Evolutionary conservation across 2,329 filamentous ascomycete species (phyloP).

Genomic region (Ophiostoma sp.): DNA sequence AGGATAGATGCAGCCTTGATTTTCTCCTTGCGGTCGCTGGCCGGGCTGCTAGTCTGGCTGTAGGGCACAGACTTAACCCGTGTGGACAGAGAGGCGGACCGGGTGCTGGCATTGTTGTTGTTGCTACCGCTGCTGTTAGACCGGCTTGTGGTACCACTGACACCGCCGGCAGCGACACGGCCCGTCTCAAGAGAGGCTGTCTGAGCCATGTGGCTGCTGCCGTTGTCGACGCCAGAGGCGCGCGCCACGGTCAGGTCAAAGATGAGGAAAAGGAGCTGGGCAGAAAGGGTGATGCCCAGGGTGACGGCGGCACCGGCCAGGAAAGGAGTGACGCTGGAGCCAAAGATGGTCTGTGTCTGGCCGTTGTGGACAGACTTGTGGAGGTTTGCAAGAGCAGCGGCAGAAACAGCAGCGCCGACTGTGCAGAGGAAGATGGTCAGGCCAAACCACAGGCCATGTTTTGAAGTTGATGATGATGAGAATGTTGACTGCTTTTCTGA

Average conservation of each 20-base stretch:
- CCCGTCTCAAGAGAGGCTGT: conserved; percentile 6
- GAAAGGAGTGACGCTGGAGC: conserved; percentile 39
- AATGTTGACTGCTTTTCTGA: conserved; percentile 17
- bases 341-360: conserved; percentile 38
- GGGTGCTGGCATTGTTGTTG: conserved; percentile 33
- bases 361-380: conserved; percentile 36
- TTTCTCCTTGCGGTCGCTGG: conserved; percentile 40
- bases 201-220: conserved; percentile 33
- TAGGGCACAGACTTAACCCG: conserved; percentile 57
- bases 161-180: background rate
- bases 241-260: conserved; percentile 46
- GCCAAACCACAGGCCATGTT: conserved; percentile 40
- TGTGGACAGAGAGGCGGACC: conserved; percentile 34
- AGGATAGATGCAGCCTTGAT: conserved; percentile 28
- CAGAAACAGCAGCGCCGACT: conserved; percentile 48
- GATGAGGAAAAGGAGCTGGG: conserved; percentile 53
- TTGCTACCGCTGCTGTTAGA: conserved; percentile 33
- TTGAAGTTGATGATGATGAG: conserved; percentile 13
- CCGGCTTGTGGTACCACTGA: background rate
- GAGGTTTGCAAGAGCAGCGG: conserved; percentile 46
- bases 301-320: conserved; percentile 48
- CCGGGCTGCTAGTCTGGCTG: conserved; percentile 49
- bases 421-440: conserved; percentile 44
- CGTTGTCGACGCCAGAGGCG: conserved; percentile 34
- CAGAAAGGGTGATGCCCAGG: conserved; percentile 47